Base-by-base conservation (phyloP, 495 filamentous ascomycete genomes). In the Chaetomium cochliodes region DNA sequence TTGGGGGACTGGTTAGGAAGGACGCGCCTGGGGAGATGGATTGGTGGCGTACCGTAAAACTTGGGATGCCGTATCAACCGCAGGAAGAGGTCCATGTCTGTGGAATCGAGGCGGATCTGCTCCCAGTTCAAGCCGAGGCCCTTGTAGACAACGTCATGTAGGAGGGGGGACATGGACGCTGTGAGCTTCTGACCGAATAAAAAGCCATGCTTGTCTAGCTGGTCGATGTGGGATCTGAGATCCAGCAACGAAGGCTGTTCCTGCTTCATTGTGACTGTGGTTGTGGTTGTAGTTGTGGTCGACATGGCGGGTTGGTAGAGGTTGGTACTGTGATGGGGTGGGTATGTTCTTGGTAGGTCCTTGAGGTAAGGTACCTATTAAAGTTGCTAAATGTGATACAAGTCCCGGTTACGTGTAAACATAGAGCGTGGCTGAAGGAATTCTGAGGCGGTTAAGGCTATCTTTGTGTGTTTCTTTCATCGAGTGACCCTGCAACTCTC, bases 141-240 rank as follows among this genome's bases (percentile, higher is more conserved):
- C 42, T 78, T 72, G 80, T 87, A 92, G 61, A 90, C 80, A 41
- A 86, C 85, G 65, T 84, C 76, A 73, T 91, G 89, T 13, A 92
- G 80, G 20, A 87, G 80, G 0, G 89, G 89, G 13, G 87, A 89
- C 72, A 90, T 78, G n/a, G 87, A 90, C 70, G 90, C 88, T 9
- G 85, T 65, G 20, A 82, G 74, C 39, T 79, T 78, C 56, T 80
- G 73, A 58, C 85, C 84, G 61, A 86, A 86, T 42, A 86, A 79
- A 63, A 82, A 86, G 66, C 76, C 76, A 65, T 84, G 77, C 5
- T 73, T 71, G 52, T 81, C 79, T 18, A 83, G 77, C 16, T 77
- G 73, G 53, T 72, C 71, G 50, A 69, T 65, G 25, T 67, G 50
- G 25, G 67, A 56, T 9, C 60, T 60, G 28, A 68, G 55, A 28